Percentiles rank a stretch among this genome's conserved stretches.
These are phyloP conservation scores for Pseudogymnoascus sp. DNA, from an alignment of 2,329 filamentous ascomycete genomes.

Conservation along the genomic window DNA sequence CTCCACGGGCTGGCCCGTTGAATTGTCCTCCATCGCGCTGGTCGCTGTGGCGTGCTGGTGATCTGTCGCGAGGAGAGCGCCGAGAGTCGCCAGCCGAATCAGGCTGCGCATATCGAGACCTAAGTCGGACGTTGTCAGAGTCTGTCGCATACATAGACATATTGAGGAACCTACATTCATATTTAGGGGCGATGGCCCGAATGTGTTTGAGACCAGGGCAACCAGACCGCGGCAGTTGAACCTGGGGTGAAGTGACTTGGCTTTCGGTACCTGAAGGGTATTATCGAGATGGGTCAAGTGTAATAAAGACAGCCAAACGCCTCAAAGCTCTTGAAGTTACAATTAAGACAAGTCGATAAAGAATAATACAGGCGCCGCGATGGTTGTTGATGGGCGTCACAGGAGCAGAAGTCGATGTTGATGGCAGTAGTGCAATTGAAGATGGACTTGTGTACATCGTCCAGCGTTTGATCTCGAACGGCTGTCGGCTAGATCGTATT, in stretches of 20 bases:
- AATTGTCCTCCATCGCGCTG: slow-evolving; percentile 21
- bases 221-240: not conserved
- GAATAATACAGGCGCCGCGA: not conserved
- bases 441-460: slow-evolving; percentile 7
- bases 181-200: slow-evolving; percentile 24
- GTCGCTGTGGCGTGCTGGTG: slow-evolving; percentile 29
- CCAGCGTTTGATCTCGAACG: slow-evolving; percentile 6
- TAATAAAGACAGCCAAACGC: not conserved
- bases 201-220: slow-evolving; percentile 6
- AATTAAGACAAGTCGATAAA: not conserved
- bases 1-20: slow-evolving; percentile 18
- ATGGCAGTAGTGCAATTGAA: not conserved
- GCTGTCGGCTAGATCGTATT: not conserved
- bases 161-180: slow-evolving; percentile 22
- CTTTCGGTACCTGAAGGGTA: slow-evolving; percentile 3
- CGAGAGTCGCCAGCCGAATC: slow-evolving; percentile 30
- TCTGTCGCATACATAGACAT: slow-evolving; percentile 1
- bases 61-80: slow-evolving; percentile 32
- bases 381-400: slow-evolving; percentile 6
- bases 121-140: slow-evolving; percentile 10
- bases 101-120: slow-evolving; percentile 29
- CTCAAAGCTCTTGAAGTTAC: not conserved
- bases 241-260: slow-evolving; percentile 6
- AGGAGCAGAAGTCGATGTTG: not conserved
- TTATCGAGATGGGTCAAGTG: not conserved